Base-by-base conservation (phyloP, 148 eudicot genomes). In the Vaccinium darrowii region DNA sequence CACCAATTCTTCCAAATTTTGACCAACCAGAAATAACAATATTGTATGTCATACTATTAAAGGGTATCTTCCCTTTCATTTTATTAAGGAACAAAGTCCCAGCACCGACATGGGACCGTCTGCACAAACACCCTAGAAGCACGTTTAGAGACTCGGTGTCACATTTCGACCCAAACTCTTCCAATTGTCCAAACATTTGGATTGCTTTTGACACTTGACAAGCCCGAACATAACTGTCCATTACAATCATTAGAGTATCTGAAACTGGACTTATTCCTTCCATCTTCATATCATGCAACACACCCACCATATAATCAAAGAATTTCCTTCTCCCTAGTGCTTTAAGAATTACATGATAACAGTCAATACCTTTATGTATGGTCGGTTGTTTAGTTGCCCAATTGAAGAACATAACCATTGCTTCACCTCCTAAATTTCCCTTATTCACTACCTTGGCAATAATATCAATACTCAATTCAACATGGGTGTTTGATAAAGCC, bases 251-350 rank as follows among this genome's bases (percentile, higher is more conserved):
- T 69, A 94, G 87, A 2, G 93, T 93, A 30, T 89, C 94, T 27
- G 85, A 86, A 88, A 58, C 84, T 19, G 93, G 90, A 69, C 5
- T 57, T 33, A 93, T 63, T n/a, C 94, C 96, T 79, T 79, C 79
- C 0, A 5, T 52, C 84, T 81, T 76, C 98, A 97, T 94, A 54
- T 89, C 92, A 51, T 82, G 67, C 86, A 94, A 78, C 88, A 86
- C 86, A 5, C 76, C 91, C 76, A 90, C 56, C 98, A 95, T 94
- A 60, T 80, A 86, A 19, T 83, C 80, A 83, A 97, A 94, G 52
- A 87, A 89, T 72, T 95, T 97, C 83, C 98, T 92, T 88, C 98
- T 92, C 14, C 99, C 99, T 60, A 95, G 85, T 16, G 95, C 95
- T 86, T 91, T 94, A 49, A 97, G 85, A 88, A 94, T 80, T 52